Conservation (phyloP, 805 yeast genomes). For the Spathaspora girioi region DNA sequence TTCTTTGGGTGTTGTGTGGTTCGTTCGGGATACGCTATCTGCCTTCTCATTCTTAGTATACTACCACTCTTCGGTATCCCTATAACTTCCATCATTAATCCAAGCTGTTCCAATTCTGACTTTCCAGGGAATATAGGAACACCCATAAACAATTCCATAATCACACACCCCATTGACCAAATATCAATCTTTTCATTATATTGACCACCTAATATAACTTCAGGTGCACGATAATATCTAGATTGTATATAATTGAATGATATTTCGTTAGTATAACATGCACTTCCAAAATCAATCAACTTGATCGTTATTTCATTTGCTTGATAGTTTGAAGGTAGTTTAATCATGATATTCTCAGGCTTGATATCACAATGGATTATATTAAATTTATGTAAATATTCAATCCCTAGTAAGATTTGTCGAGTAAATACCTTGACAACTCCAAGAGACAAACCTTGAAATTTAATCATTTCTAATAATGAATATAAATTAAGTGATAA, state of each 20-base stretch:
- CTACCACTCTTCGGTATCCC: conserved; percentile 45
- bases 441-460: conserved; percentile 44
- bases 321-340: conserved; percentile 23
- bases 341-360: conserved; percentile 63
- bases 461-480: conserved; percentile 45
- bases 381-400: conserved; percentile 50
- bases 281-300: conserved; percentile 79
- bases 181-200: conserved; percentile 52
- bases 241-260: conserved; percentile 55
- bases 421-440: conserved; percentile 43
- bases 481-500: conserved; percentile 67
- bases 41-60: conserved; percentile 37
- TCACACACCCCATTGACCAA: conserved; percentile 46
- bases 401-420: conserved; percentile 58
- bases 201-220: conserved; percentile 63
- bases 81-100: conserved; percentile 38
- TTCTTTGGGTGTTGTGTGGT: conserved; percentile 13
- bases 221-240: conserved; percentile 77
- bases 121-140: conserved; percentile 45
- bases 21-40: conserved; percentile 12
- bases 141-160: conserved; percentile 36
- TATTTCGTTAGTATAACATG: conserved; percentile 44
- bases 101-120: conserved; percentile 47
- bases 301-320: conserved; percentile 50
- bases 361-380: conserved; percentile 84